Percentiles rank a stretch among this genome's conserved stretches.
Evolutionary conservation across 2,329 filamentous ascomycete genomes (phyloP).

Genomic region (Penicillium oxalicum): DNA sequence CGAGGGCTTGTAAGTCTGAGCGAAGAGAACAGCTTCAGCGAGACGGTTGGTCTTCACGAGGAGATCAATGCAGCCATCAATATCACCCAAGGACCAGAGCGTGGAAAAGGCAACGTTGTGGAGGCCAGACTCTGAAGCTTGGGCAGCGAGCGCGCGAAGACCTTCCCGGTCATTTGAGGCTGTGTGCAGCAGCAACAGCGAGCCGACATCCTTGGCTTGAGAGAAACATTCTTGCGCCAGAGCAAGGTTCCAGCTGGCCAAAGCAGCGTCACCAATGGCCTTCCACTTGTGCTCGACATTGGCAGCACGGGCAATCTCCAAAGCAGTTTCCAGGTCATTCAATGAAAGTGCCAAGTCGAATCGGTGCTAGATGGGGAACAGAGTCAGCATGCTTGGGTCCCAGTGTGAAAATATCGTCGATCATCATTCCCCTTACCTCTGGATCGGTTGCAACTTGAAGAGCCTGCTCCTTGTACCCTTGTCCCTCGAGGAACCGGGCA

Average conservation of each 20-base stretch:
- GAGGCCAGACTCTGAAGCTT: slow-evolving; percentile 69
- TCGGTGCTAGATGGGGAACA: slow-evolving; percentile 54
- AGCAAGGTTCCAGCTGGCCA: slow-evolving; percentile 76
- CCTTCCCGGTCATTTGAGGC: slow-evolving; percentile 75
- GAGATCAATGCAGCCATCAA: slow-evolving; percentile 73
- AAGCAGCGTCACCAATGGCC: slow-evolving; percentile 85
- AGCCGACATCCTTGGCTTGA: slow-evolving; percentile 84
- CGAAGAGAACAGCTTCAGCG: slow-evolving; percentile 83
- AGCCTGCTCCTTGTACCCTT: slow-evolving; percentile 93
- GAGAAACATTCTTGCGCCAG: slow-evolving; percentile 91
- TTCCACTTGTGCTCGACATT: slow-evolving; percentile 98
- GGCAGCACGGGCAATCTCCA: slow-evolving; percentile 74
- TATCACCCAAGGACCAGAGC: slow-evolving; percentile 78
- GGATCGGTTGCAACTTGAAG: slow-evolving; percentile 89
- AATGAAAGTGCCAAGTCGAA: slow-evolving; percentile 85
- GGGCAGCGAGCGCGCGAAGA: slow-evolving; percentile 62
- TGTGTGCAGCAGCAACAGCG: slow-evolving; percentile 78
- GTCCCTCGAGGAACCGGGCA: slow-evolving; percentile 91
- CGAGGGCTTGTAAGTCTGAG: slow-evolving; percentile 92
- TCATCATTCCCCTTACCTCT: slow-evolving; percentile 42
- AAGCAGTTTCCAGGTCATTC: slow-evolving; percentile 75
- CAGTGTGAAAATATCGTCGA: neutral
- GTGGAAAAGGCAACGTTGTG: slow-evolving; percentile 93
- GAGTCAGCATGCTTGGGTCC: neutral
- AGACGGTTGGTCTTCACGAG: slow-evolving; percentile 71